These are phyloP conservation scores for Phytopythium montanum DNA, from an alignment of 352 stramenopile species.

Conservation along the genomic window DNA sequence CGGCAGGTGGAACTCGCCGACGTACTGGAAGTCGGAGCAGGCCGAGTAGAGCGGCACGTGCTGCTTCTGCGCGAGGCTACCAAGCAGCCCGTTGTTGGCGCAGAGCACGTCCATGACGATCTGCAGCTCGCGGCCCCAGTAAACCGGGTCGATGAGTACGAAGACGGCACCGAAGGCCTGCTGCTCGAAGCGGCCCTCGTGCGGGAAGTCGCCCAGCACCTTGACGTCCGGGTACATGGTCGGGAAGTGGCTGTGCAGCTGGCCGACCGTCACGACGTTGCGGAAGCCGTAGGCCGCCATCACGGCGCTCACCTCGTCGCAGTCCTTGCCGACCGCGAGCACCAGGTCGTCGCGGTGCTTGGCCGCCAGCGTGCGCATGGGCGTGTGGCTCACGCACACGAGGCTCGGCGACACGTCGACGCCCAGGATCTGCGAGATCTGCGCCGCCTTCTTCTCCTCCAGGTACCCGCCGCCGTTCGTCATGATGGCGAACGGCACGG, in stretches of 20 bases:
- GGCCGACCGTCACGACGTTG: constrained; percentile 73
- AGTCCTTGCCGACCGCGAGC: constrained; percentile 78
- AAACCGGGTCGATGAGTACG: constrained; percentile 76
- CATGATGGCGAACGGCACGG: constrained; percentile 82
- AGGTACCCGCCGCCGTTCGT: constrained; percentile 82
- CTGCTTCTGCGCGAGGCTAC: constrained; percentile 39
- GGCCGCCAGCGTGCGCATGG: constrained; percentile 62
- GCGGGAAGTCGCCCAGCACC: constrained; percentile 25
- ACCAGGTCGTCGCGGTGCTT: constrained; percentile 74
- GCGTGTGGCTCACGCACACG: constrained; percentile 81
- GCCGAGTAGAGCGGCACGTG: constrained; percentile 79
- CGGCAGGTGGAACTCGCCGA: constrained; percentile 80
- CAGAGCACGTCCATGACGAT: constrained; percentile 75
- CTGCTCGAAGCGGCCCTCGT: constrained; percentile 48
- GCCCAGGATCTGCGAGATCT: constrained; percentile 68
- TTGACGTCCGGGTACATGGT: constrained; percentile 81
- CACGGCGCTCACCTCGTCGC: constrained; percentile 48
- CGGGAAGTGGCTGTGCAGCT: constrained; percentile 77
- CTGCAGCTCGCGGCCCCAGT: constrained; percentile 74
- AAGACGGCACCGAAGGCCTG: constrained; percentile 64
- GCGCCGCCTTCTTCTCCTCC: constrained; percentile 68
- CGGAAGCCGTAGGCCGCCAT: constrained; percentile 83
- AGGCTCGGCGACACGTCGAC: constrained; percentile 38
- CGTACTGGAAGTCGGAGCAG: constrained; percentile 88
- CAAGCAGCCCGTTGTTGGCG: constrained; percentile 47